A percentile compares a stretch with the other conserved stretches of the same genome.
Evolutionary conservation across 2,329 filamentous ascomycete species (phyloP).

Genomic region (Pezicula rhizophila): DNA sequence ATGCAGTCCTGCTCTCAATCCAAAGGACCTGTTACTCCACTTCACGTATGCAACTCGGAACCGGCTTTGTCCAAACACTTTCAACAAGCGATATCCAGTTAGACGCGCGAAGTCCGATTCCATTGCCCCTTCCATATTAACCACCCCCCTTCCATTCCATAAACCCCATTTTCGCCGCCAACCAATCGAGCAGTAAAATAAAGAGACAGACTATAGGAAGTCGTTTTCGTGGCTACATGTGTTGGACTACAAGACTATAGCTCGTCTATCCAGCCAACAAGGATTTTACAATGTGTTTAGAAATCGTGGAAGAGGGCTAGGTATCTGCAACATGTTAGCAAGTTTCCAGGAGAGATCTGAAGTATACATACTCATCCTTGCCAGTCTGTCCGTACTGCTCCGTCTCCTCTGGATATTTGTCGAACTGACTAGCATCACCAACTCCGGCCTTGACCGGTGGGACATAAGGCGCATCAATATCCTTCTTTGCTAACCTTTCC

Average conservation of each 20-base stretch:
- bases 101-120: too few species aligned
- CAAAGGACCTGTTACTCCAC: too few species aligned
- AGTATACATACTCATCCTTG: slow-evolving; percentile 74
- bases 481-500: slow-evolving; percentile 89
- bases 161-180: background rate
- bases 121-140: too few species aligned
- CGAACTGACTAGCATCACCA: slow-evolving; percentile 94
- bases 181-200: background rate
- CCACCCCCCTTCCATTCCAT: too few species aligned
- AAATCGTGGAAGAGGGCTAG: slow-evolving; percentile 4
- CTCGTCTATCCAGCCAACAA: too few species aligned
- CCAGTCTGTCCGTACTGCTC: slow-evolving; percentile 80
- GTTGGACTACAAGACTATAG: background rate
- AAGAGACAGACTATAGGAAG: background rate
- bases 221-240: background rate
- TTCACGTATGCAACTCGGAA: too few species aligned
- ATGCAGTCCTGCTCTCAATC: too few species aligned
- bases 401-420: slow-evolving; percentile 95
- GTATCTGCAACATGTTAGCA: background rate
- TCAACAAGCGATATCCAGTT: background rate
- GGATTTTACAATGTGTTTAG: background rate
- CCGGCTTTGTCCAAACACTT: background rate
- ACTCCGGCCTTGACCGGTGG: slow-evolving; percentile 90
- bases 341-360: background rate
- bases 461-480: slow-evolving; percentile 97